Evolutionary conservation across 441 rosid genomes (phyloP), one percentile per base, ranked within the genome.

Genomic region (Populus hybrid): DNA sequence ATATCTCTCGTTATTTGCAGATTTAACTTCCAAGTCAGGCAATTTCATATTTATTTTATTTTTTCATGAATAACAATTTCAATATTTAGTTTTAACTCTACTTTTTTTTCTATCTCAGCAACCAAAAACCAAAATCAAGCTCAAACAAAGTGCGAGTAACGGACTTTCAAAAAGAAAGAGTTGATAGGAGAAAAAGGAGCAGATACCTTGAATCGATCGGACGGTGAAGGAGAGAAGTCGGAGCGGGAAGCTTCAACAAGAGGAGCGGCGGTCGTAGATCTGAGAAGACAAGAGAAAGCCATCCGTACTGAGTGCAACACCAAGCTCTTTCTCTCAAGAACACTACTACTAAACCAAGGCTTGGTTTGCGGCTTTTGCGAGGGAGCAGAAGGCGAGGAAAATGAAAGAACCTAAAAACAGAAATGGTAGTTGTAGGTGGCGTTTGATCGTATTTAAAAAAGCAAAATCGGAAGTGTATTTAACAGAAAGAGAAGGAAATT

Each of bases 251-350:
- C 82, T 24, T 79, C 73, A 59, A 78, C 61, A 10, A 78, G 76
- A 21, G 92, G 18, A 79, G 87, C 78, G 80, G 90, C 59, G 77
- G 90, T 76, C 5, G 89, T 70, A 73, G 95, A 91, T 93, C 97
- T 90, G 86, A 90, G 36, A 72, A 89, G 86, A 69, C 89, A 79
- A 34, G 95, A 86, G 81, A 84, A 80, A 8, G 97, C 90, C 99
- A 93, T 94, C 71, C 23, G 21, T 70, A 30, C 14, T 10, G 2
- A 18, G 78, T 21, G 14, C 69, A 10, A 72, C 63, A 21, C 10
- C 18, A 63, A 73, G 64, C 72, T 83, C 82, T 53, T 61, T 72
- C 70, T 66, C 72, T 34, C 20, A 77, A 64, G 26, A 18, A 38
- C 59, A 46, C 10, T 34, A 61, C 69, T 71, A 70, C 79, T 65